These are phyloP conservation scores for Podaxis sp. DNA, from an alignment of 768 basidiomycete species.

Conservation along the genomic window DNA sequence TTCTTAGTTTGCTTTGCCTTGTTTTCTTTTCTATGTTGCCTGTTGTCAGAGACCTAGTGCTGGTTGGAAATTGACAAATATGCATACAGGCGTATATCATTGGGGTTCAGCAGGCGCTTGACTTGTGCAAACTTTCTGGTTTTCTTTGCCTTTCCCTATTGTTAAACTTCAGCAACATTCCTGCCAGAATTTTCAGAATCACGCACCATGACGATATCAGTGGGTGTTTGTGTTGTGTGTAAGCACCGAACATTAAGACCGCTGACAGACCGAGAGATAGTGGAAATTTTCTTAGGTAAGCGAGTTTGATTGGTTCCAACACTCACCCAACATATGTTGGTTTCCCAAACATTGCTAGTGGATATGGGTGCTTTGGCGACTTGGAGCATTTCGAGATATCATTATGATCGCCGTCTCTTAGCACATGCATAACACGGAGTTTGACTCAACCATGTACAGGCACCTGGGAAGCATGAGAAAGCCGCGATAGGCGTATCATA, in stretches of 20 bases:
- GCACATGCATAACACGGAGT: background rate
- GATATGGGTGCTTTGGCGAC: no score
- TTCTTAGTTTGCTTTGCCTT: slow-evolving; percentile 86
- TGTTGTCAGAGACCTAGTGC: slow-evolving; percentile 9
- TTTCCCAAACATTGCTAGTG: no score
- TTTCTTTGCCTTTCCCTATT: slow-evolving; percentile 85
- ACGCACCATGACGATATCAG: background rate
- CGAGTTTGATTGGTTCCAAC: background rate
- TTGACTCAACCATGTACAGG: background rate
- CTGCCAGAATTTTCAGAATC: background rate
- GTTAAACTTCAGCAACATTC: background rate
- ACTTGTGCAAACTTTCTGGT: slow-evolving; percentile 93
- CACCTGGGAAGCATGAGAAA: background rate
- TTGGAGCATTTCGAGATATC: background rate
- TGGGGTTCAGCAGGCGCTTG: slow-evolving; percentile 91
- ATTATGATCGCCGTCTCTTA: background rate
- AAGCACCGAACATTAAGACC: background rate
- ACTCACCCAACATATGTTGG: no score
- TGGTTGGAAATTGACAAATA: slow-evolving; percentile 1
- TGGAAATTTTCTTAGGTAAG: background rate
- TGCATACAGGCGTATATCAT: slow-evolving; percentile 80
- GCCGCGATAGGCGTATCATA: background rate
- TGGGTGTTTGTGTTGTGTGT: background rate
- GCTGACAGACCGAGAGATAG: background rate
- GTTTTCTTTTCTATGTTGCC: slow-evolving; percentile 75